These are phyloP conservation scores for Trametes cingulata DNA, from an alignment of 768 basidiomycete species.

Conservation along the genomic window DNA sequence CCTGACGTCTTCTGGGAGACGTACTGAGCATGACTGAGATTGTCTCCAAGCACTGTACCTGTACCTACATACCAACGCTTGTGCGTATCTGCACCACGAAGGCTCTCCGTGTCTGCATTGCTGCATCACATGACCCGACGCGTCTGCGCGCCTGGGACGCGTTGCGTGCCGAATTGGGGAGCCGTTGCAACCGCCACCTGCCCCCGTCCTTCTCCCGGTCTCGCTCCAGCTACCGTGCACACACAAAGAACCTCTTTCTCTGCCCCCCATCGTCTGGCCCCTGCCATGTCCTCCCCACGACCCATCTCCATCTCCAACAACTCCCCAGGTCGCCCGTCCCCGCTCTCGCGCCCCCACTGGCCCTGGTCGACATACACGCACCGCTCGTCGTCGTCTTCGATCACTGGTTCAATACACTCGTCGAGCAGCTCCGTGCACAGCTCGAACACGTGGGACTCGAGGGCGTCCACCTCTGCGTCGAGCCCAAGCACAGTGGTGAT, in stretches of 20 bases:
- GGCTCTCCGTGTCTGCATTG: too few relatives aligned
- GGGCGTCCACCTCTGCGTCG: slow-evolving; percentile 28
- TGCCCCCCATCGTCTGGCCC: neutral
- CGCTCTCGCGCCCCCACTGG: slow-evolving; percentile 59
- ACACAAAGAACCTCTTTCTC: neutral
- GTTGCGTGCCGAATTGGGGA: neutral
- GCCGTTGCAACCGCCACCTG: neutral
- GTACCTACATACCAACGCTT: neutral
- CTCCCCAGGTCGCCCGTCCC: slow-evolving; percentile 42
- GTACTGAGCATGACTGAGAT: slow-evolving; percentile 50
- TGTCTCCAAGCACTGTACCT: neutral
- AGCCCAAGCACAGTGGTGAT: slow-evolving; percentile 25
- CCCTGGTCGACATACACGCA: slow-evolving; percentile 50
- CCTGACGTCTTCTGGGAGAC: slow-evolving; percentile 77
- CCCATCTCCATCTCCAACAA: slow-evolving; percentile 17
- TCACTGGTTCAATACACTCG: slow-evolving; percentile 30
- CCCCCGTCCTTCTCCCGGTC: neutral
- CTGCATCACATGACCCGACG: neutral
- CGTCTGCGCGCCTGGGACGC: slow-evolving; percentile 4
- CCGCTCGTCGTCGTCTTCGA: slow-evolving; percentile 33
- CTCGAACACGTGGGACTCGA: slow-evolving; percentile 30
- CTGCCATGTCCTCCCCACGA: slow-evolving; percentile 13
- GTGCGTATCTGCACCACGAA: too few relatives aligned
- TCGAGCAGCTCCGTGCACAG: slow-evolving; percentile 24
- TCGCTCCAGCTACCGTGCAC: neutral